Evolutionary conservation across 768 basidiomycete species (phyloP).

Genomic region (Russula brevipes): DNA sequence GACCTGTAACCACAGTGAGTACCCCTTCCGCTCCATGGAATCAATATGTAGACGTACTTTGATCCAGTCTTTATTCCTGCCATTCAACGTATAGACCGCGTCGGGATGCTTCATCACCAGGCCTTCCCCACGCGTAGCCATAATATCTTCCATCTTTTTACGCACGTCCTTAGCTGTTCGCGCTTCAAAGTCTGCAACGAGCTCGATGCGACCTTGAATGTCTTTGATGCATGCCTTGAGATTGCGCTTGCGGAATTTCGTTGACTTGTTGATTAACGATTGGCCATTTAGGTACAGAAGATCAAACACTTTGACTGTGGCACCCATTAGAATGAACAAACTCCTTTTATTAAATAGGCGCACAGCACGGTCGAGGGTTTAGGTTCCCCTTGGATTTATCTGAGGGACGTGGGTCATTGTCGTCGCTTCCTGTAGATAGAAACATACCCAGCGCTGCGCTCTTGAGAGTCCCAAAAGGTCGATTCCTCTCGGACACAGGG

Average conservation of each 20-base stretch:
- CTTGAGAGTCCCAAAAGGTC: conserved; percentile 92
- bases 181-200: conserved; percentile 64
- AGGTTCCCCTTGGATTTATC: conserved; percentile 66
- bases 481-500: conserved; percentile 76
- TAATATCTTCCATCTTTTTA: conserved; percentile 71
- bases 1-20: conserved; percentile 40
- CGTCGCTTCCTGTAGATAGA: neutral
- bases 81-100: conserved; percentile 79
- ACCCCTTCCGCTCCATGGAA: neutral
- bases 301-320: conserved; percentile 94
- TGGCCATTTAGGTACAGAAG: conserved; percentile 83
- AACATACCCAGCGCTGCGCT: conserved; percentile 75
- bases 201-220: conserved; percentile 77
- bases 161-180: conserved; percentile 79
- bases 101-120: conserved; percentile 84
- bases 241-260: conserved; percentile 74
- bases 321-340: neutral
- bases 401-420: conserved; percentile 29
- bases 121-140: conserved; percentile 86
- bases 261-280: conserved; percentile 66
- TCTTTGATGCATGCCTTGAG: conserved; percentile 61
- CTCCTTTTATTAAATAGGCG: conserved; percentile 31
- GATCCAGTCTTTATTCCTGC: conserved; percentile 88
- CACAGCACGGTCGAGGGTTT: conserved; percentile 88
- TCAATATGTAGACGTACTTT: conserved; percentile 47